Evolutionary conservation across 257 asterid genomes (phyloP), one percentile per base, ranked within the genome.

Genomic region (Solanum sejunctum): DNA sequence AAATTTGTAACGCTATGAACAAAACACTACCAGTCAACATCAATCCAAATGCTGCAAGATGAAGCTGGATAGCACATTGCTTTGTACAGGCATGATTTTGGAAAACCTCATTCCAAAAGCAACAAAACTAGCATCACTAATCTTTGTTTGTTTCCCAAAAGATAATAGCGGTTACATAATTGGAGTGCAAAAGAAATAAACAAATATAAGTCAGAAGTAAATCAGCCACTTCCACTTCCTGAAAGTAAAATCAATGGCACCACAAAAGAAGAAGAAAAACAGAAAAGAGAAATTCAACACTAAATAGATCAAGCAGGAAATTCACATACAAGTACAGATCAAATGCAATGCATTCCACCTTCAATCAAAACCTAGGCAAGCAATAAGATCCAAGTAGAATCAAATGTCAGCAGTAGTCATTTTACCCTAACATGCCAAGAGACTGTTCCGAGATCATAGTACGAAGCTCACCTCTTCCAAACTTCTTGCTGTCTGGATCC

Each of bases 401-500:
- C 64, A 52, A 77, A 77, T 77, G 82, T 77, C 43, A 51, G 43
- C 64, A 9, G 17, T 26, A 16, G 78, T 51, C 49, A 52, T 26
- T 52, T 52, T 77, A 77, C 82, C 63, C 82, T 15, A 77, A 77
- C 82, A 77, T 51, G 83, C 83, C 52, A 78, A 78, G 49, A 5
- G 43, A 78, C 83, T 26, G 47, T 52, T 78, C 3, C n/a, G 43
- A 78, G 58, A 51, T 10, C 49, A 52, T 26, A 10, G 64, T 78
- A 78, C 28, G 18, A 78, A 77, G 43, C 80, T 82, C 88, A 95
- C 99, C 99, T 94, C 97, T 94, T 92, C 99, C 99, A 88, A 95
- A 97, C 89, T 91, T 97, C 89, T 90, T 91, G 94, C 85, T 87
- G 87, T 94, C 98, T 39, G 95, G 92, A 89, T 97, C 99, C 99